A percentile compares a stretch with the other conserved stretches of the same genome.
These are phyloP conservation scores for Umbelopsis sp. DNA, from an alignment of 192 early-diverging fungal genomes.

Conservation along the genomic window DNA sequence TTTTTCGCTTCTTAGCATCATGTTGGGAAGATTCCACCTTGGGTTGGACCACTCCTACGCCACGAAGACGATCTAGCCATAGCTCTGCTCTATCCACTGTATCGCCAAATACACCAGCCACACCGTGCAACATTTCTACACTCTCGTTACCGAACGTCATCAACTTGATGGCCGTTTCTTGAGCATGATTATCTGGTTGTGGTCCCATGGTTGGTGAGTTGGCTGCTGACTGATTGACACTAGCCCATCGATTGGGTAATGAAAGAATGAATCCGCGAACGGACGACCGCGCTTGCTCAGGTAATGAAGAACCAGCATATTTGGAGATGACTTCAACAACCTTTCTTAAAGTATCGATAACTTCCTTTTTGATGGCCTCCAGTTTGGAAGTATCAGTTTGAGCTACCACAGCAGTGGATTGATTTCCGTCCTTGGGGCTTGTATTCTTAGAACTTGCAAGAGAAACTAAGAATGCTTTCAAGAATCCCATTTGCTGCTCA, in stretches of 20 bases:
- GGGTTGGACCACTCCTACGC: conserved; percentile 19
- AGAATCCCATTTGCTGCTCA: conserved; percentile 63
- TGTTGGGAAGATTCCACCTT: not conserved
- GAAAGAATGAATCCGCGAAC: conserved; percentile 85
- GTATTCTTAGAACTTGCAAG: conserved; percentile 29
- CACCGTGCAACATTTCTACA: conserved; percentile 64
- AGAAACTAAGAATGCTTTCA: conserved; percentile 60
- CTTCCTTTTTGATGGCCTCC: conserved; percentile 72
- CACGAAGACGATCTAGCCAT: conserved; percentile 57
- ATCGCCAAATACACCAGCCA: conserved; percentile 68
- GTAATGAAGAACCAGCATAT: conserved; percentile 84
- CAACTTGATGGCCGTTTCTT: conserved; percentile 45
- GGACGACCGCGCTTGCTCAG: conserved; percentile 75
- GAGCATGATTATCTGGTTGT: not conserved
- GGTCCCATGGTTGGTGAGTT: conserved; percentile 19
- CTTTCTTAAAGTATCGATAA: conserved; percentile 79
- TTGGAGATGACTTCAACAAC: conserved; percentile 87
- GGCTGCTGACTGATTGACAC: conserved; percentile 41
- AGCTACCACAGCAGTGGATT: conserved; percentile 5
- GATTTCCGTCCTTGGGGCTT: not conserved
- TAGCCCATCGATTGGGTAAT: conserved; percentile 79
- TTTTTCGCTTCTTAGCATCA: conserved; percentile 14
- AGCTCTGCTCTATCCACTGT: conserved; percentile 69
- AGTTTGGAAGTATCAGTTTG: conserved; percentile 46
- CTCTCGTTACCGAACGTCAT: conserved; percentile 75